phyloP scores from a whole-genome alignment of 305 asterid species.

The Solanum hybrid region DNA sequence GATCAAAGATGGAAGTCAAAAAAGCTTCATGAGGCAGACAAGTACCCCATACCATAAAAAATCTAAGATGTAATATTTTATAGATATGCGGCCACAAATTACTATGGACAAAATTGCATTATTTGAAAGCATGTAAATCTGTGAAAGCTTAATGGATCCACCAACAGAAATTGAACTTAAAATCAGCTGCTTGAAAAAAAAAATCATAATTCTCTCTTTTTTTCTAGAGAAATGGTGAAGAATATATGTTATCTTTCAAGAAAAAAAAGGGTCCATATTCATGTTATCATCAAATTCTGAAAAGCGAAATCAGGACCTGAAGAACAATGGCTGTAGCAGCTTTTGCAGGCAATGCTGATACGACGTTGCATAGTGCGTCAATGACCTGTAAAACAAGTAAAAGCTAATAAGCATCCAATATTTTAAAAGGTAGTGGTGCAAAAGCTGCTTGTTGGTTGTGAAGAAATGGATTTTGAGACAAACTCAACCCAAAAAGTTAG shows the following conservation, averaged over 20 bases:
- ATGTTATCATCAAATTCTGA: slow-evolving; percentile 14
- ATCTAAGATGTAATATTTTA: background rate
- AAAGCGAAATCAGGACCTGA: slow-evolving; percentile 69
- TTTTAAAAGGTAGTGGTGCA: background rate
- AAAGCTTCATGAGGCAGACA: background rate
- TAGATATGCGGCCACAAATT: background rate
- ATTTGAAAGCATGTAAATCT: background rate
- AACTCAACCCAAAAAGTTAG: background rate
- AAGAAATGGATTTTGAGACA: background rate
- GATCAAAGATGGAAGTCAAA: background rate
- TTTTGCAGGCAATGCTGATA: slow-evolving; percentile 88
- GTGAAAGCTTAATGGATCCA: background rate
- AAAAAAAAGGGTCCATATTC: background rate
- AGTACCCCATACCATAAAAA: background rate
- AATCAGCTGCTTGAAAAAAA: background rate
- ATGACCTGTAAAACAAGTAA: slow-evolving; percentile 52
- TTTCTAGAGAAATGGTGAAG: background rate
- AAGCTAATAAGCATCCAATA: background rate
- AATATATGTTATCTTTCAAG: background rate
- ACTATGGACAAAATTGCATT: background rate
- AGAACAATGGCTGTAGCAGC: slow-evolving; percentile 95
- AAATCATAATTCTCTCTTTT: background rate
- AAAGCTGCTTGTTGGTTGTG: background rate
- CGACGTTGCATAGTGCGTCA: slow-evolving; percentile 97
- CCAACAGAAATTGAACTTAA: slow-evolving; percentile 8